These are phyloP conservation scores for Posidonia oceanica DNA, from an alignment of 116 monocot species.

Conservation along the genomic window DNA sequence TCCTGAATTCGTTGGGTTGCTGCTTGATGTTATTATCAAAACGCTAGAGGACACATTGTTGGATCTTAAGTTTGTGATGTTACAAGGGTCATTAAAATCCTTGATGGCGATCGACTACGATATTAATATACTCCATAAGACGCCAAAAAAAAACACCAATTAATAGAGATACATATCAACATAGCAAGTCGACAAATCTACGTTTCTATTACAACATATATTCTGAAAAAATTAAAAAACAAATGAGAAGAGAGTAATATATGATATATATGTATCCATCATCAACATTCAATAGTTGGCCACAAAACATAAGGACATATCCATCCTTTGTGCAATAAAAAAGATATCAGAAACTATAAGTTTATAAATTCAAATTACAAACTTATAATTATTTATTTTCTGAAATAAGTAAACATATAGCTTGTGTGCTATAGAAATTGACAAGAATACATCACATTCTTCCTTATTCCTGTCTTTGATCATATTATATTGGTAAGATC, in stretches of 20 bases:
- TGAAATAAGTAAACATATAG: background rate
- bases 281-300: background rate
- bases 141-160: background rate
- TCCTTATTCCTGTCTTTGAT: background rate
- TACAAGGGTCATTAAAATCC: background rate
- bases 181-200: background rate
- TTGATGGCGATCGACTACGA: background rate
- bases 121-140: background rate
- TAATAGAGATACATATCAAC: background rate
- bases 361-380: background rate
- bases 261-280: no score
- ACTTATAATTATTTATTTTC: background rate
- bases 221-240: background rate
- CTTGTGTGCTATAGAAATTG: background rate
- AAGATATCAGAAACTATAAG: background rate
- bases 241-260: no score
- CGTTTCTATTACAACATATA: background rate
- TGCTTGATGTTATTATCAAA: background rate
- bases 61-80: constrained; percentile 6
- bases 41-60: background rate
- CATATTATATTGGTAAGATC: background rate
- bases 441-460: background rate
- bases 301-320: background rate
- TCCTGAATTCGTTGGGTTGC: no score
- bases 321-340: background rate